These are phyloP conservation scores for Penicillium crustosum DNA, from an alignment of 2,329 filamentous ascomycete genomes.

Conservation along the genomic window DNA sequence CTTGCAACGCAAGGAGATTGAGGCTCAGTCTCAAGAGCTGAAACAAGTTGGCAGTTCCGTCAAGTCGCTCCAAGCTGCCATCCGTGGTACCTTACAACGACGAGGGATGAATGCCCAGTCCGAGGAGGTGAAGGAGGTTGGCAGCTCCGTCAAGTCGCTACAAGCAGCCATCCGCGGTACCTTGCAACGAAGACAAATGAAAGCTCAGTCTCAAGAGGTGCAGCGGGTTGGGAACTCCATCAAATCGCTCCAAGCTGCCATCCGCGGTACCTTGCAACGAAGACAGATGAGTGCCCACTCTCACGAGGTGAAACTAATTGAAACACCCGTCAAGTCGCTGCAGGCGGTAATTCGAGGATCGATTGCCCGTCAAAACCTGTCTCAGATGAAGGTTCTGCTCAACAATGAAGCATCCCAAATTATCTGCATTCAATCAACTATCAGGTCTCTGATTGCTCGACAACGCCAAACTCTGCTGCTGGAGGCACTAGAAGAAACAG, in stretches of 20 bases:
- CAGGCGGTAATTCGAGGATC: slow-evolving; percentile 64
- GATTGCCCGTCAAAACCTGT: slow-evolving; percentile 36
- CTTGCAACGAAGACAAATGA: slow-evolving; percentile 55
- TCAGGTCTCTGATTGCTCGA: slow-evolving; percentile 40
- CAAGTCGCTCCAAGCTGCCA: slow-evolving; percentile 58
- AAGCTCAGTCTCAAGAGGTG: slow-evolving; percentile 23
- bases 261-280: slow-evolving; percentile 66
- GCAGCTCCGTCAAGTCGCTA: slow-evolving; percentile 50
- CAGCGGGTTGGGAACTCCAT: slow-evolving; percentile 53
- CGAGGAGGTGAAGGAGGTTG: slow-evolving; percentile 46
- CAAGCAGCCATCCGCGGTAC: slow-evolving; percentile 68
- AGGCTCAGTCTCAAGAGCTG: slow-evolving; percentile 28
- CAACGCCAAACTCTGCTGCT: slow-evolving; percentile 41
- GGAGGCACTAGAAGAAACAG: slow-evolving; percentile 43
- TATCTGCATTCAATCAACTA: slow-evolving; percentile 37
- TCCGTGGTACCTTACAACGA: slow-evolving; percentile 66
- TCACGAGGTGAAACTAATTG: slow-evolving; percentile 30
- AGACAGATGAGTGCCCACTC: slow-evolving; percentile 37
- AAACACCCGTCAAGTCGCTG: slow-evolving; percentile 49
- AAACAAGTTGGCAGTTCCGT: slow-evolving; percentile 53
- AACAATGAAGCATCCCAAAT: slow-evolving; percentile 30
- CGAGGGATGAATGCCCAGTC: slow-evolving; percentile 37
- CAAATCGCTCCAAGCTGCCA: slow-evolving; percentile 58
- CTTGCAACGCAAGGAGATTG: slow-evolving; percentile 55
- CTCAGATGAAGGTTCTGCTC: slow-evolving; percentile 28